Evolutionary conservation across 352 stramenopile genomes (phyloP).

Genomic region (Pythium monospermum): DNA sequence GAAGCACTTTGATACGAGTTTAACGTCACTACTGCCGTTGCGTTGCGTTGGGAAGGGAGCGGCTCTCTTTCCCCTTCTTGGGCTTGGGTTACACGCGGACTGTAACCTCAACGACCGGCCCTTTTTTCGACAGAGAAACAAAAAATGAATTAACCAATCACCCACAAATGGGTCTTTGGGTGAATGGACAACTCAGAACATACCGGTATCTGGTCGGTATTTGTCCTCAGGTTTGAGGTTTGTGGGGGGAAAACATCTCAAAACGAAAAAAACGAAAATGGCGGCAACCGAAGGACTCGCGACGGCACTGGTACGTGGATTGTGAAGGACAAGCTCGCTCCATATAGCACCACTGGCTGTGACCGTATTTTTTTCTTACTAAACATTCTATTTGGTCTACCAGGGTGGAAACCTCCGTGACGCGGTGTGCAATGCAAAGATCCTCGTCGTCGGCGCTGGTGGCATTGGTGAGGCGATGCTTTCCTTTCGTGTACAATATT

Average conservation of each 20-base stretch:
- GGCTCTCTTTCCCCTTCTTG: not conserved
- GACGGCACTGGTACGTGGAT: conserved; percentile 51
- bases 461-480: conserved; percentile 88
- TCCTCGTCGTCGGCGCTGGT: conserved; percentile 96
- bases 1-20: not conserved
- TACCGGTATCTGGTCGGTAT: conserved; percentile 3
- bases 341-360: too few relatives aligned
- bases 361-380: too few relatives aligned
- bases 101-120: not conserved
- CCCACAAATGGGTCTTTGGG: conserved; percentile 11
- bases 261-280: conserved; percentile 8
- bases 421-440: conserved; percentile 78
- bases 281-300: conserved; percentile 17
- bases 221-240: not conserved
- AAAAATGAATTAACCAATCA: conserved; percentile 1
- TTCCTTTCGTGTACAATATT: not conserved
- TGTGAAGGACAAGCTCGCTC: too few relatives aligned
- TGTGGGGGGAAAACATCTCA: not conserved
- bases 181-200: conserved; percentile 6
- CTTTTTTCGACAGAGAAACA: conserved; percentile 10
- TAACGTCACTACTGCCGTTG: not conserved
- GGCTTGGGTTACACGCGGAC: not conserved
- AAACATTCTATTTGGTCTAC: too few relatives aligned
- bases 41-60: not conserved
- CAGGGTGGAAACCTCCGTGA: conserved; percentile 53